Conservation (phyloP, 805 yeast genomes). For the Lipomyces spencermartinsiae region DNA sequence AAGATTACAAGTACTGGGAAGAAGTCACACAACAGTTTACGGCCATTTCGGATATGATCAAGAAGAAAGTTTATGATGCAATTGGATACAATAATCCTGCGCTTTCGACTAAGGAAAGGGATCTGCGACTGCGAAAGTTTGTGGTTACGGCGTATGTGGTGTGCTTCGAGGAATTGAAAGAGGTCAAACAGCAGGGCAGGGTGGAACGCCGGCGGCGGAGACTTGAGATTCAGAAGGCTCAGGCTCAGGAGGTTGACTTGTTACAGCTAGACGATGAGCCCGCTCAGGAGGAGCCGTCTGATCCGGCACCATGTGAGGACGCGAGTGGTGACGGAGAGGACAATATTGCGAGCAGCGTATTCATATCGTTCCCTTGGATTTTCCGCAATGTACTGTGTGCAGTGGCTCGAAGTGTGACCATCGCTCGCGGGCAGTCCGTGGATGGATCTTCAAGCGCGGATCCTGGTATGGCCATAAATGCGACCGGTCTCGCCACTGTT, state of each 20-base stretch:
- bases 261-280: neutral
- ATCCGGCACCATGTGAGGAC: neutral
- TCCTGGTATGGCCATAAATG: neutral
- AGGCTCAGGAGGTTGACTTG: neutral
- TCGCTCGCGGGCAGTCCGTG: neutral
- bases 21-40: constrained; percentile 8
- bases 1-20: constrained; percentile 6
- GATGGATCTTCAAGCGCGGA: neutral
- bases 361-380: constrained; percentile 11
- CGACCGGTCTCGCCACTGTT: neutral
- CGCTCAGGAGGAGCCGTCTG: neutral
- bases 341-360: neutral
- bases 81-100: neutral
- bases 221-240: neutral
- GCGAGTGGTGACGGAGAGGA: neutral
- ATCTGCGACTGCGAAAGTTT: neutral
- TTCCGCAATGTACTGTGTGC: neutral
- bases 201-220: neutral
- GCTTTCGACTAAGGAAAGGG: neutral
- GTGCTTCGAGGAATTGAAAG: neutral
- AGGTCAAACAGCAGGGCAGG: neutral
- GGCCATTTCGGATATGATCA: neutral
- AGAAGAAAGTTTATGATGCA: neutral
- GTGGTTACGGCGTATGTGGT: neutral
- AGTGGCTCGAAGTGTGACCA: neutral